These are phyloP conservation scores for Yarrowia galli DNA, from an alignment of 1,139 yeast species.

Conservation along the genomic window DNA sequence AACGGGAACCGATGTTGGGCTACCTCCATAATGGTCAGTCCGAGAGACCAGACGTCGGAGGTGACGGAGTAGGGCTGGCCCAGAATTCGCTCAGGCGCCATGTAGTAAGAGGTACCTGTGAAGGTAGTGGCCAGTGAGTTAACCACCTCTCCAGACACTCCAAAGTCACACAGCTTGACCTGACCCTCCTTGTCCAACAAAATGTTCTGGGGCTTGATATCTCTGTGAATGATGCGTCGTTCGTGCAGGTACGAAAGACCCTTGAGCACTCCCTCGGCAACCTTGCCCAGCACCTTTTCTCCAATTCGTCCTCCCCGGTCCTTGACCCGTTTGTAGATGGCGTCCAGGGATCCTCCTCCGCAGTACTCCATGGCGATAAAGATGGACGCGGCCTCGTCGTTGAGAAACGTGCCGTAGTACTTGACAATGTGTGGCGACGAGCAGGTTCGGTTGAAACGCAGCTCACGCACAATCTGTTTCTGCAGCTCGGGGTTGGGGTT, in stretches of 20 bases:
- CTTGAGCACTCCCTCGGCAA: conserved; percentile 81
- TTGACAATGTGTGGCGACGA: conserved; percentile 84
- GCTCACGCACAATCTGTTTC: conserved; percentile 84
- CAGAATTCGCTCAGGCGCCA: conserved; percentile 98
- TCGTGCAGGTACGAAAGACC: conserved; percentile 90
- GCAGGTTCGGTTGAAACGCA: conserved; percentile 85
- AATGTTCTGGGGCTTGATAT: conserved; percentile 88
- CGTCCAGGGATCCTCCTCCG: conserved; percentile 91
- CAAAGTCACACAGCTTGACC: conserved; percentile 94
- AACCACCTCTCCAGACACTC: conserved; percentile 97
- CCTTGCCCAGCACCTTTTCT: conserved; percentile 88
- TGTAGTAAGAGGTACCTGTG: conserved; percentile 95
- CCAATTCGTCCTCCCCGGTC: conserved; percentile 82
- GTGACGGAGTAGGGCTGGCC: conserved; percentile 95
- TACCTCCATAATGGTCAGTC: conserved; percentile 88
- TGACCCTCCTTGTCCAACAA: conserved; percentile 76
- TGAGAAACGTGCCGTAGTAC: conserved; percentile 89
- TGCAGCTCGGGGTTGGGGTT: conserved; percentile 84
- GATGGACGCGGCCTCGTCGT: conserved; percentile 77
- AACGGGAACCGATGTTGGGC: conserved; percentile 89
- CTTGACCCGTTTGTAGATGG: conserved; percentile 75
- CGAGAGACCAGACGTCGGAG: conserved; percentile 96
- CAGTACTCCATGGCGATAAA: conserved; percentile 95
- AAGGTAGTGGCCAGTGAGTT: conserved; percentile 94
- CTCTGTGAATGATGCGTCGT: conserved; percentile 88